These are phyloP conservation scores for Phytophthora sansomeana DNA, from an alignment of 352 stramenopile species.

Conservation along the genomic window DNA sequence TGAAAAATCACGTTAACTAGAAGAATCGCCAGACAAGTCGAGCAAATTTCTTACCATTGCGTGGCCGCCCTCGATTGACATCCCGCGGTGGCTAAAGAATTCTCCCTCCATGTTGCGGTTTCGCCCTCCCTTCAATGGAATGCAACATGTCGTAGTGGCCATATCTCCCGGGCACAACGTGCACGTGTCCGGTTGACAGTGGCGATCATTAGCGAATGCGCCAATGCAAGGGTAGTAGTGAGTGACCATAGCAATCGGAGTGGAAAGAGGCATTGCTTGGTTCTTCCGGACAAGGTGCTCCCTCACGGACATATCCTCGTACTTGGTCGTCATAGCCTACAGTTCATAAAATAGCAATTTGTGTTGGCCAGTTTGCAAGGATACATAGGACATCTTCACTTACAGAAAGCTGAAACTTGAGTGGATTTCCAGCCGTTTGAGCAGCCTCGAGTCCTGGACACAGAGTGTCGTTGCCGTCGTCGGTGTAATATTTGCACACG, in stretches of 20 bases:
- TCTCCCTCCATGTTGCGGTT: constrained; percentile 89
- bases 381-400: not conserved
- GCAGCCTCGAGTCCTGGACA: constrained; percentile 70
- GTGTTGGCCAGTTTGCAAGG: not conserved
- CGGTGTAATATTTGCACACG: constrained; percentile 76
- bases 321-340: constrained; percentile 81
- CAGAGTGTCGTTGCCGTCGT: constrained; percentile 66
- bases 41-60: constrained; percentile 60
- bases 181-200: constrained; percentile 70
- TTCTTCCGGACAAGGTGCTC: constrained; percentile 79
- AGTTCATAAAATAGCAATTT: not conserved
- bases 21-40: not conserved
- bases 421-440: constrained; percentile 57
- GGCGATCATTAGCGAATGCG: constrained; percentile 57
- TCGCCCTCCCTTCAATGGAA: constrained; percentile 69
- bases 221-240: constrained; percentile 87
- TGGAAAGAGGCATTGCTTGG: constrained; percentile 81
- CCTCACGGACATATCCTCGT: constrained; percentile 82
- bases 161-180: constrained; percentile 80
- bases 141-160: constrained; percentile 81
- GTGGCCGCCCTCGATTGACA: constrained; percentile 84
- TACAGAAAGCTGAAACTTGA: constrained; percentile 76
- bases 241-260: constrained; percentile 74
- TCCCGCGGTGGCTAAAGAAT: constrained; percentile 82
- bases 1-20: not conserved